phyloP scores from a whole-genome alignment of 768 basidiomycete species.

The Trametes cinnabarina region DNA sequence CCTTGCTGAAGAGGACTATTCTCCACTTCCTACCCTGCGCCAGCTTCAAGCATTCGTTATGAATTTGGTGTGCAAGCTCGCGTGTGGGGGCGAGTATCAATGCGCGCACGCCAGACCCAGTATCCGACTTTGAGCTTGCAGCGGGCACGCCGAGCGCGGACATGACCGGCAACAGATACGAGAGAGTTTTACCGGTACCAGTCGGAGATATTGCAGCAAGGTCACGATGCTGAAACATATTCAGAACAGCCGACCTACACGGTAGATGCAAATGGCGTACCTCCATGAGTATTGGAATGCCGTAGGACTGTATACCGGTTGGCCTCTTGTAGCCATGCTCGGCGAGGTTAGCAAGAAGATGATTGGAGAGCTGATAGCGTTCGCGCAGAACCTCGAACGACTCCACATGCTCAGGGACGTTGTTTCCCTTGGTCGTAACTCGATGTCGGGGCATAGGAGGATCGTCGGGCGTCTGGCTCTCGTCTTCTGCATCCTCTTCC shows the following conservation, averaged over 20 bases:
- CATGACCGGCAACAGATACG: slow-evolving; percentile 86
- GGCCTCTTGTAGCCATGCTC: slow-evolving; percentile 62
- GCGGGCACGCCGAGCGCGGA: slow-evolving; percentile 54
- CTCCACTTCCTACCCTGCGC: slow-evolving; percentile 83
- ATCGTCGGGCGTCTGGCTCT: slow-evolving; percentile 24
- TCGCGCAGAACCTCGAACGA: slow-evolving; percentile 59
- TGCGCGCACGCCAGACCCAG: slow-evolving; percentile 65
- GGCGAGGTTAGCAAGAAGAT: slow-evolving; percentile 62
- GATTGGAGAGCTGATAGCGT: slow-evolving; percentile 56
- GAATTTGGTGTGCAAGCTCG: slow-evolving; percentile 94
- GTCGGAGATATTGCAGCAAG: slow-evolving; percentile 95
- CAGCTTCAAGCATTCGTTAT: slow-evolving; percentile 84
- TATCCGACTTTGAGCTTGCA: slow-evolving; percentile 42
- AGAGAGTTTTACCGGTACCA: slow-evolving; percentile 94
- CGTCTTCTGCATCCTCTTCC: slow-evolving; percentile 16
- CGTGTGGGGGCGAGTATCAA: slow-evolving; percentile 88
- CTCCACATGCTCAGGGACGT: slow-evolving; percentile 59
- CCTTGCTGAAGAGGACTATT: slow-evolving; percentile 81
- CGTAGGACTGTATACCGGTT: slow-evolving; percentile 79
- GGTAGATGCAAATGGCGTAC: slow-evolving; percentile 40
- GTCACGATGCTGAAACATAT: slow-evolving; percentile 61
- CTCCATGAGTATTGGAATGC: slow-evolving; percentile 77
- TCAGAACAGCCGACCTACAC: not conserved
- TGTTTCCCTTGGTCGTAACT: slow-evolving; percentile 71
- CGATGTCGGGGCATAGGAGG: slow-evolving; percentile 49